Conservation (phyloP, 2,329 filamentous ascomycete genomes). For the Rhinocladiella mackenziei region DNA sequence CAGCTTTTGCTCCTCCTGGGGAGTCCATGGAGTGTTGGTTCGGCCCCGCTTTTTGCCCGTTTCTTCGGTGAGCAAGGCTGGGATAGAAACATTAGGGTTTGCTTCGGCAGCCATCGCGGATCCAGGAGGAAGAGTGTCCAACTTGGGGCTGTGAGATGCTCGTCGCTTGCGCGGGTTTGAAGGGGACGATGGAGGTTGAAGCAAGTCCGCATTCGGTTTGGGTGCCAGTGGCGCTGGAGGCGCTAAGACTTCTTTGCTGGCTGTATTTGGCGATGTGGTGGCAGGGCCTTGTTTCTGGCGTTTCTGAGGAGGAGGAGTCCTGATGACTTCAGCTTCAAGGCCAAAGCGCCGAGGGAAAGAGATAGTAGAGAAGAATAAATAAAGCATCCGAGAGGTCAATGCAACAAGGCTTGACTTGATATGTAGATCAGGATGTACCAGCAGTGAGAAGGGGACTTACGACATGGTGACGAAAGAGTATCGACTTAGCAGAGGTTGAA, state of each 20-base stretch:
- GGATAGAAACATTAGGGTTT: conserved; percentile 17
- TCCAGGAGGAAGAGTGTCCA: conserved; percentile 25
- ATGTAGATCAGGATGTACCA: conserved; percentile 19
- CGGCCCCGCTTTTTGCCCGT: conserved; percentile 72
- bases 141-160: conserved; percentile 35
- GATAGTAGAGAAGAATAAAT: background rate
- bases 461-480: conserved; percentile 25
- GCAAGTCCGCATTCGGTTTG: conserved; percentile 19
- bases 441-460: conserved; percentile 20
- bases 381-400: background rate
- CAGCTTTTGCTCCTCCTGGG: conserved; percentile 83
- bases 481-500: conserved; percentile 19
- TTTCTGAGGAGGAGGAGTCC: conserved; percentile 20
- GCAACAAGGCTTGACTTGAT: background rate
- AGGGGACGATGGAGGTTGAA: conserved; percentile 18
- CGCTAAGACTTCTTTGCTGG: conserved; percentile 18
- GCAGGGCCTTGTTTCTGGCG: conserved; percentile 16
- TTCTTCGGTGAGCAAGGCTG: conserved; percentile 22
- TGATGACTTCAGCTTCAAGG: conserved; percentile 13
- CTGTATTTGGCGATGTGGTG: conserved; percentile 15
- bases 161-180: conserved; percentile 44
- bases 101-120: conserved; percentile 9
- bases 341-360: background rate
- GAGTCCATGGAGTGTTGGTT: conserved; percentile 98
- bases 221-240: conserved; percentile 20